Evolutionary conservation across 768 basidiomycete genomes (phyloP), one percentile per base, ranked within the genome.

Genomic region (Termitomyces sp.): DNA sequence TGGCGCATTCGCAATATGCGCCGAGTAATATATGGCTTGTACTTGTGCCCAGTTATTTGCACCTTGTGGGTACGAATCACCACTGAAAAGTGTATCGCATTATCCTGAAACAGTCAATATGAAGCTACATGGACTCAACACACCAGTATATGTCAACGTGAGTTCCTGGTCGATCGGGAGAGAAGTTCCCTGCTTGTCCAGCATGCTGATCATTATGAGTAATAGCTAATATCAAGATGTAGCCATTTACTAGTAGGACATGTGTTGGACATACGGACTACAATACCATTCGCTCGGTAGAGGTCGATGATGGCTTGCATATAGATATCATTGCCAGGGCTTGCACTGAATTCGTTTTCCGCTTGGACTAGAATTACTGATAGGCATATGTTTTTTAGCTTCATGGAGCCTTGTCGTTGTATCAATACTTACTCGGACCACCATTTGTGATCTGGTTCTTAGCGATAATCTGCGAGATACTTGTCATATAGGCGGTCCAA

Each of bases 361-460:
- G 81, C 79, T 71, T 84, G 77, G 10, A 77, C 74, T 40, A 80
- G 73, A 41, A 77, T 79, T 60, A 82, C 80, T 80, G 61, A 28
- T 23, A 14, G 46, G 46, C 5, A 9, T 16, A 57, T 23, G 18
- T 54, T 9, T 18, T 30, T 55, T 23, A 40, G 5, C 26, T 12
- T 55, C 41, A 16, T 41, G 26, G 47, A 38, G 26, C 20, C 55
- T 32, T 50, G 14, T 20, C 5, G 38, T 10, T 38, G 56, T 44
- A 58, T 60, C 49, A 57, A 62, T 40, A 67, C 71, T 56, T 73
- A 75, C 84, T 79, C 23, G 85, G 83, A 5, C 85, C 85, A 10
- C 82, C 85, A 23, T 82, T 78, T 13, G 81, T 79, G 61, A 86
- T 79, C 66, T 87, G 83, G 63, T 85, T 81, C 57, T 68, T 71